Evolutionary conservation across 2,329 filamentous ascomycete genomes (phyloP).

Genomic region (Apiospora arundinis): DNA sequence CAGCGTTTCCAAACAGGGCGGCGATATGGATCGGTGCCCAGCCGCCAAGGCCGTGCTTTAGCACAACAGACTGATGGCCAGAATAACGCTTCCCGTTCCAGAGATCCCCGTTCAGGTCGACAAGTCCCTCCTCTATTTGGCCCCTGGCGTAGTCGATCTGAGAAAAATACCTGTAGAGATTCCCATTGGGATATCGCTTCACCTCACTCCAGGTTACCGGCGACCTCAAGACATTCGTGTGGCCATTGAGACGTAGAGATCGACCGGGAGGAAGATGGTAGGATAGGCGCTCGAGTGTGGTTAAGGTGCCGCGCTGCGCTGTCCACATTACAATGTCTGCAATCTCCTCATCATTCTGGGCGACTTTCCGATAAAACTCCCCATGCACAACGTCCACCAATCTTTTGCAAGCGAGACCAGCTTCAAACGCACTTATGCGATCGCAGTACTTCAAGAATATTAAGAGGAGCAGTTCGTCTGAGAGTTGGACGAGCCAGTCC

Average conservation of each 20-base stretch:
- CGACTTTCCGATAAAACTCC: background rate
- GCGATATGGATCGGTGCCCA: background rate
- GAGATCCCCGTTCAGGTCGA: background rate
- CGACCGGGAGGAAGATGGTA: background rate
- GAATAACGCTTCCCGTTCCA: background rate
- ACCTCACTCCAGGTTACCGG: background rate
- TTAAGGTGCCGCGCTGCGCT: background rate
- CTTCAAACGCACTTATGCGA: background rate
- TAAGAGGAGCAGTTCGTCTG: background rate
- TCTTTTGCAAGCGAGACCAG: background rate
- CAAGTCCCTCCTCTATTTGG: background rate
- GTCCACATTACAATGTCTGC: background rate
- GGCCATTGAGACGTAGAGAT: background rate
- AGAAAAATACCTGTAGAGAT: background rate
- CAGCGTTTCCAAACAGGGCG: background rate
- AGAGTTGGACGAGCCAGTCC: background rate
- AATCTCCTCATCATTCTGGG: background rate
- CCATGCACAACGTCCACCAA: background rate
- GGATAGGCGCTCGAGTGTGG: background rate
- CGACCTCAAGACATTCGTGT: background rate
- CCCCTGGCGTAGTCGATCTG: background rate
- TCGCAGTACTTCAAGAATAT: background rate
- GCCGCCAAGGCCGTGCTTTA: background rate
- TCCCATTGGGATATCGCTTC: background rate
- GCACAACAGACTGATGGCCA: background rate